phyloP scores from a whole-genome alignment of 257 asterid genomes.

The Plantago elongata region DNA sequence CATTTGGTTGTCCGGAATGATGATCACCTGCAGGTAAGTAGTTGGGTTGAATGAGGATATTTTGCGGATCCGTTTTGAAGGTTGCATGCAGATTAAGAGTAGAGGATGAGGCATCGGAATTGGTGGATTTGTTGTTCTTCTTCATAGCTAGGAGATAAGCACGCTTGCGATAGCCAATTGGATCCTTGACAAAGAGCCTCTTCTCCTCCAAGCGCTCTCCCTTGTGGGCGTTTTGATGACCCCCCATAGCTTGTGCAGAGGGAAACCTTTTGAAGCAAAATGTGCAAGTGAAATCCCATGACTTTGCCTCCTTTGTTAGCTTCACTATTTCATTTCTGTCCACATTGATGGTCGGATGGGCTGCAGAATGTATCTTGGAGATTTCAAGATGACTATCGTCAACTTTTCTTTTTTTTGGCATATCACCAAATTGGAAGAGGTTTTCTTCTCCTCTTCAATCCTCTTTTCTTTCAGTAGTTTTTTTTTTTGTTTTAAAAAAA shows the following conservation, averaged over 20 bases:
- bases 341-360: slow-evolving; percentile 3
- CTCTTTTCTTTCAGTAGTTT: not conserved
- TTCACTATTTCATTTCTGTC: slow-evolving; percentile 26
- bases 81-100: slow-evolving; percentile 22
- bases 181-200: slow-evolving; percentile 31
- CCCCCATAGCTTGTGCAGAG: slow-evolving; percentile 57
- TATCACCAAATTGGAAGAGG: slow-evolving; percentile 16
- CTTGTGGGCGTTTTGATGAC: slow-evolving; percentile 52
- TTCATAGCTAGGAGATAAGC: slow-evolving; percentile 29
- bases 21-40: not conserved
- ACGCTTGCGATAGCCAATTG: slow-evolving; percentile 37
- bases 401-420: slow-evolving; percentile 22
- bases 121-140: no score
- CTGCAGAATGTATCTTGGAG: not conserved
- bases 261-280: slow-evolving; percentile 51
- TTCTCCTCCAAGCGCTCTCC: slow-evolving; percentile 41
- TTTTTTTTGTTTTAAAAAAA: no score
- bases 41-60: not conserved
- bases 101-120: not conserved
- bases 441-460: not conserved
- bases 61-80: slow-evolving; percentile 6
- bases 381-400: not conserved
- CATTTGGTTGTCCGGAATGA: slow-evolving; percentile 18
- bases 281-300: slow-evolving; percentile 50
- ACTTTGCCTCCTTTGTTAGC: slow-evolving; percentile 30